These are phyloP conservation scores for Colletotrichum phormii DNA, from an alignment of 2,329 filamentous ascomycete species.

Conservation along the genomic window DNA sequence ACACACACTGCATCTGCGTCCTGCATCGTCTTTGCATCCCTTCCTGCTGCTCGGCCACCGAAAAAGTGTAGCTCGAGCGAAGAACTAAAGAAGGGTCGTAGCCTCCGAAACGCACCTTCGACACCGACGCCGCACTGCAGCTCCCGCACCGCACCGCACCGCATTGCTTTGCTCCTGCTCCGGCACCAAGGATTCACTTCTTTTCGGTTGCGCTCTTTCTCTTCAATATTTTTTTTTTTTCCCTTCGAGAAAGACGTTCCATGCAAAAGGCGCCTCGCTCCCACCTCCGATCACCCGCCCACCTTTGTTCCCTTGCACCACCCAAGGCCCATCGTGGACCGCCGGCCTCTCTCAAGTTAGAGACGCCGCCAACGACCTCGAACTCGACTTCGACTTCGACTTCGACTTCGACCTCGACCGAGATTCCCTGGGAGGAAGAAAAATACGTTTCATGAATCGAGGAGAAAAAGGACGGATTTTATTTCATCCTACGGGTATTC, in stretches of 20 bases:
- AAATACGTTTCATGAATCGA: not conserved
- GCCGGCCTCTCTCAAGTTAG: conserved; percentile 14
- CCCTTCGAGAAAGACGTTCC: conserved; percentile 17
- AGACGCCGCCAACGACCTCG: conserved; percentile 20
- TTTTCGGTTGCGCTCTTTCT: not conserved
- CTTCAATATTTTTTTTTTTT: not conserved
- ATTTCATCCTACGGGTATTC: not conserved
- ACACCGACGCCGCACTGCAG: conserved; percentile 32
- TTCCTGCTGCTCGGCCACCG: conserved; percentile 33
- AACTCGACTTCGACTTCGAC: not conserved
- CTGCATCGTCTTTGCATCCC: not conserved
- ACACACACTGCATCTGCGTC: not conserved
- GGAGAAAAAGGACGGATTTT: not conserved
- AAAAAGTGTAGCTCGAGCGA: conserved; percentile 36
- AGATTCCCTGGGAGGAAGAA: not conserved
- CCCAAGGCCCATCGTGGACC: conserved; percentile 29
- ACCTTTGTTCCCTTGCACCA: not conserved
- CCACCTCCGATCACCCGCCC: conserved; percentile 2
- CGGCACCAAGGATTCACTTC: conserved; percentile 4
- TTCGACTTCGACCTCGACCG: not conserved
- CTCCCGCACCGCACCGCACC: conserved; percentile 26
- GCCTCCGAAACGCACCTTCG: conserved; percentile 28
- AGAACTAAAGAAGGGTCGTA: conserved; percentile 26
- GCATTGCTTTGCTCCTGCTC: not conserved
- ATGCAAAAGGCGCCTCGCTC: conserved; percentile 34